Evolutionary conservation across 257 asterid genomes (phyloP).

Genomic region (Ajuga chamaepitys): DNA sequence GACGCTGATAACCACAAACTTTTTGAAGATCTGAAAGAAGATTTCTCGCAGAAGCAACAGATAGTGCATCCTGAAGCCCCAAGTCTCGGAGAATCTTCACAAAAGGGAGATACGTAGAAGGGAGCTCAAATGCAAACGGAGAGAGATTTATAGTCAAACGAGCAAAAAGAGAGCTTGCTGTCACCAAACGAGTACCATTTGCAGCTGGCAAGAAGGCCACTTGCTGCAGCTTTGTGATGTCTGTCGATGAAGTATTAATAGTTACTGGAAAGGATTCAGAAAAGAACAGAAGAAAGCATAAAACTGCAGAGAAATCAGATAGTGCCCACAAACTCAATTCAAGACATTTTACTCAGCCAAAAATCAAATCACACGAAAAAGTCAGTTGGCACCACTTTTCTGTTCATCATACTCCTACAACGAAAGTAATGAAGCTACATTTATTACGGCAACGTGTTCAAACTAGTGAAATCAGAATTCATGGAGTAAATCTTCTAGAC

Average conservation of each 20-base stretch:
- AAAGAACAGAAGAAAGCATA: constrained; percentile 12
- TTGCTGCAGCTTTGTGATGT: constrained; percentile 52
- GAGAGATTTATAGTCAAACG: constrained; percentile 79
- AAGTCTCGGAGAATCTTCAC: constrained; percentile 71
- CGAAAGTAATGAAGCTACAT: background rate
- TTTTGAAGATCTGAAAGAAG: constrained; percentile 79
- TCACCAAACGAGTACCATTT: constrained; percentile 91
- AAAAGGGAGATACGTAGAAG: constrained; percentile 72
- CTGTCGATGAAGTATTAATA: constrained; percentile 33
- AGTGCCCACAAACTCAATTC: constrained; percentile 3
- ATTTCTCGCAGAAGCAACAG: constrained; percentile 65
- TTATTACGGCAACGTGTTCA: background rate
- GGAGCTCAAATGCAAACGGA: constrained; percentile 94
- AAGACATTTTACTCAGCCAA: background rate
- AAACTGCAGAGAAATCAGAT: background rate
- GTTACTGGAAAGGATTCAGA: constrained; percentile 8
- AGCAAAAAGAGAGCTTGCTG: constrained; percentile 79
- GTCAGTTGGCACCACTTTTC: constrained; percentile 3
- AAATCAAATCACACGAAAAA: background rate
- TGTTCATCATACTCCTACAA: constrained; percentile 10
- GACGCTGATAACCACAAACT: constrained; percentile 83
- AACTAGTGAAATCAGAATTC: background rate
- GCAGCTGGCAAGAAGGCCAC: constrained; percentile 95
- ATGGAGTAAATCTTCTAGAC: background rate
- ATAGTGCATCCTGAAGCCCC: constrained; percentile 77